Percentiles rank a stretch among this genome's conserved stretches.
Evolutionary conservation across 805 yeast species (phyloP).

Genomic region (Wickerhamomyces pijperi): DNA sequence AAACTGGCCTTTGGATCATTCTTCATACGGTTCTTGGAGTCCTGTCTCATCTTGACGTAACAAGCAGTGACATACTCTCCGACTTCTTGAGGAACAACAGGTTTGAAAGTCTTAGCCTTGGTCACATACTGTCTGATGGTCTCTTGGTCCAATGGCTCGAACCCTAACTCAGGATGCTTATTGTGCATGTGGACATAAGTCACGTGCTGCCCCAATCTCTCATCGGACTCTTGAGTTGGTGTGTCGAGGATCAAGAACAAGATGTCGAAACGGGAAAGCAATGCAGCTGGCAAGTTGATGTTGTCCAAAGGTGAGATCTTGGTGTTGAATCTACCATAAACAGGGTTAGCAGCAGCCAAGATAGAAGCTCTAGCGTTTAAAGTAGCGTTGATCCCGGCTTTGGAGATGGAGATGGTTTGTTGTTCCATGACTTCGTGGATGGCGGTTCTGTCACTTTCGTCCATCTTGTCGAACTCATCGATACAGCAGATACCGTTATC

Average conservation of each 20-base stretch:
- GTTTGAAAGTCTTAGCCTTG: slow-evolving; percentile 74
- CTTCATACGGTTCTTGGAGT: slow-evolving; percentile 63
- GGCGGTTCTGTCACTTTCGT: slow-evolving; percentile 91
- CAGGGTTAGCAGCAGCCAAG: slow-evolving; percentile 97
- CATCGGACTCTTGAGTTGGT: slow-evolving; percentile 73
- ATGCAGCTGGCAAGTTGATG: slow-evolving; percentile 92
- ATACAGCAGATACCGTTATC: slow-evolving; percentile 98
- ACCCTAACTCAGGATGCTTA: slow-evolving; percentile 68
- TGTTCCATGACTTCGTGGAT: slow-evolving; percentile 99
- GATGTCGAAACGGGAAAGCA: slow-evolving; percentile 88
- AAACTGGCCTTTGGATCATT: slow-evolving; percentile 62
- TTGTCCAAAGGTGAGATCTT: slow-evolving; percentile 86
- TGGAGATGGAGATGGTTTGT: slow-evolving; percentile 93
- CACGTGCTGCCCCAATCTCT: slow-evolving; percentile 83
- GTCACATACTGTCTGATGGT: slow-evolving; percentile 83
- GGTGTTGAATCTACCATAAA: slow-evolving; percentile 90
- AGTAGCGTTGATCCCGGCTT: slow-evolving; percentile 95
- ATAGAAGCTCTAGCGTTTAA: slow-evolving; percentile 92
- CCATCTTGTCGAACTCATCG: slow-evolving; percentile 99
- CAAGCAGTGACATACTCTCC: slow-evolving; percentile 79
- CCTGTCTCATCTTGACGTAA: slow-evolving; percentile 88
- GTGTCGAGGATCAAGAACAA: slow-evolving; percentile 78
- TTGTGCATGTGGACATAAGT: slow-evolving; percentile 93
- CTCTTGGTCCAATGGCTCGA: slow-evolving; percentile 66
- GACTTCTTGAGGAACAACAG: slow-evolving; percentile 72